Conservation (phyloP, 306 rosid species). For the Cucumis hystrix region DNA sequence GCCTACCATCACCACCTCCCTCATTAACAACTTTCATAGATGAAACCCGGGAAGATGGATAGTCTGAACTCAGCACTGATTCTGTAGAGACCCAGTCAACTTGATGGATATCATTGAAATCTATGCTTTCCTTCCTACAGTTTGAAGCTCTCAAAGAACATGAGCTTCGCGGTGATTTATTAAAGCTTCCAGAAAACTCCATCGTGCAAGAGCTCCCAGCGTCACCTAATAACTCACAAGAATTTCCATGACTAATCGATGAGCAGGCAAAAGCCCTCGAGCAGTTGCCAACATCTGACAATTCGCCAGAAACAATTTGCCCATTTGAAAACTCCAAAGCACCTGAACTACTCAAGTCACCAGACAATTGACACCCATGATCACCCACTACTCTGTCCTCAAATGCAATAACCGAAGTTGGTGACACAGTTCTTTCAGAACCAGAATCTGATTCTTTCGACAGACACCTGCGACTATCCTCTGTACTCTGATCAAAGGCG, state of each 20-base stretch:
- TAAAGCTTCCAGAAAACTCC: constrained; percentile 41
- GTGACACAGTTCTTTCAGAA: constrained; percentile 49
- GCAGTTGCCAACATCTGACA: constrained; percentile 40
- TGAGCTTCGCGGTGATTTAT: constrained; percentile 36
- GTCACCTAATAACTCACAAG: constrained; percentile 35
- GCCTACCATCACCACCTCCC: constrained; percentile 25
- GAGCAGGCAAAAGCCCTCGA: constrained; percentile 35
- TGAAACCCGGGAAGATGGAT: constrained; percentile 78
- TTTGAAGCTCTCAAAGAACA: constrained; percentile 29
- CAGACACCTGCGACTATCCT: constrained; percentile 14
- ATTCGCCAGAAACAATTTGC: constrained; percentile 51
- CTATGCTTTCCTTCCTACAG: constrained; percentile 51
- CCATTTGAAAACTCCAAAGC: constrained; percentile 61
- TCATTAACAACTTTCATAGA: constrained; percentile 52
- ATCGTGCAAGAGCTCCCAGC: constrained; percentile 34
- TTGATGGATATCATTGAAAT: constrained; percentile 43
- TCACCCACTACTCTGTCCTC: constrained; percentile 38
- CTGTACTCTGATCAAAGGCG: constrained; percentile 39
- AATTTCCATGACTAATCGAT: constrained; percentile 32
- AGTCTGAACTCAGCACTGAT: constrained; percentile 67
- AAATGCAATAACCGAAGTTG: constrained; percentile 65
- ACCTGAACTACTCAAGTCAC: constrained; percentile 77
- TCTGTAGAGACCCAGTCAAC: constrained; percentile 69
- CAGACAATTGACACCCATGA: constrained; percentile 38
- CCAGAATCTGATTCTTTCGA: constrained; percentile 30